Percentiles rank a stretch among this genome's conserved stretches.
Evolutionary conservation across 106 monocot species (phyloP).

Genomic region (Allium fistulosum): DNA sequence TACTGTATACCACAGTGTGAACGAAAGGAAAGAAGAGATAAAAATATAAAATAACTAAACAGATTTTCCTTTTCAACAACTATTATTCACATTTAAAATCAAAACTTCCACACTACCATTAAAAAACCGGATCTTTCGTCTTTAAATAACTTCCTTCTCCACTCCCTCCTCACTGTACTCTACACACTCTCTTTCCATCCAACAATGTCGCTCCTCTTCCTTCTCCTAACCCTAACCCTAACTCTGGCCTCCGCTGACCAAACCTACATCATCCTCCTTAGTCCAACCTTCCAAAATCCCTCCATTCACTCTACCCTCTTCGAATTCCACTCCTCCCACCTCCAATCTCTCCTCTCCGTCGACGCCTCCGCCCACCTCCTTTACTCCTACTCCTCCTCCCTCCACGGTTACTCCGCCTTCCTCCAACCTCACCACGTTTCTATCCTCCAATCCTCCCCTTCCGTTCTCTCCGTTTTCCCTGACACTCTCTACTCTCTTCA

Average conservation of each 20-base stretch:
- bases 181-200: too few relatives aligned
- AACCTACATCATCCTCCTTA: constrained; percentile 50
- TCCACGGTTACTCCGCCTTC: constrained; percentile 22
- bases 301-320: constrained; percentile 17
- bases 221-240: not conserved
- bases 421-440: constrained; percentile 26
- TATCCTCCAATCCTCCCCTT: constrained; percentile 23
- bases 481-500: constrained; percentile 33
- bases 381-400: constrained; percentile 33
- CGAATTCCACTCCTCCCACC: constrained; percentile 39
- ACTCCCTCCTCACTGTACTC: too few relatives aligned
- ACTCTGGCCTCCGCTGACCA: not conserved
- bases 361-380: constrained; percentile 33
- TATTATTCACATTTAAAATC: too few relatives aligned
- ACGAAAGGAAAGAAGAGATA: too few relatives aligned
- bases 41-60: too few relatives aligned
- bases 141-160: too few relatives aligned
- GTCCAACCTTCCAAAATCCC: constrained; percentile 25
- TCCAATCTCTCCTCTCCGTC: constrained; percentile 38
- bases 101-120: too few relatives aligned
- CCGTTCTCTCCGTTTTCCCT: constrained; percentile 22
- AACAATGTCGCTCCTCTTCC: not conserved
- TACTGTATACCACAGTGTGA: too few relatives aligned
- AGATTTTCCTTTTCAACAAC: too few relatives aligned
- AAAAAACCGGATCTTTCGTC: too few relatives aligned